A percentile compares a stretch with the other conserved stretches of the same genome.
These are phyloP conservation scores for Aspergillus kassunensis DNA, from an alignment of 495 filamentous ascomycete genomes.

Conservation along the genomic window DNA sequence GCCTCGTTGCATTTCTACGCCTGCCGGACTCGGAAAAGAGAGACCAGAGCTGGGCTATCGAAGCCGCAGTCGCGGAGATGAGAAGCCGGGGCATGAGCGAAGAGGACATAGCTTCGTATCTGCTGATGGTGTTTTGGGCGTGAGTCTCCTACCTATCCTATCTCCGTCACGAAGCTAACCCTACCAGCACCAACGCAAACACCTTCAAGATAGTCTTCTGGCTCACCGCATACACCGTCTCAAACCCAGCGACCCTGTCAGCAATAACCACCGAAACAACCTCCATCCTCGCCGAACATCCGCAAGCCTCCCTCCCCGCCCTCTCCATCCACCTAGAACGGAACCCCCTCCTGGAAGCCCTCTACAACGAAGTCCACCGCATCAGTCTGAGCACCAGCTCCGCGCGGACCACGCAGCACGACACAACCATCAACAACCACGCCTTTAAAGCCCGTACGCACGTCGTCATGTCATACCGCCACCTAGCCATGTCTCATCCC, in stretches of 20 bases:
- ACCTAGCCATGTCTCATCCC: conserved; percentile 6
- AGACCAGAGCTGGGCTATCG: background rate
- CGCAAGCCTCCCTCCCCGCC: background rate
- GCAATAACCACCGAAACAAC: background rate
- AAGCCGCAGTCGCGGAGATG: background rate
- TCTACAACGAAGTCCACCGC: conserved; percentile 4
- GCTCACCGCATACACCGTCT: background rate
- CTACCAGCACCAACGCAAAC: conserved; percentile 2
- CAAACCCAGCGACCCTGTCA: background rate
- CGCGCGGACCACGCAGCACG: background rate
- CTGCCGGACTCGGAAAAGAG: background rate
- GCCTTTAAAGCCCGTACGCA: background rate
- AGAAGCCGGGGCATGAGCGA: conserved; percentile 2
- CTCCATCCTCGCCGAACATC: background rate
- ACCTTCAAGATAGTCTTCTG: conserved; percentile 3
- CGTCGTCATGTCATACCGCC: background rate
- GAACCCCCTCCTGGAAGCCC: background rate
- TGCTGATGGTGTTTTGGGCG: conserved; percentile 3
- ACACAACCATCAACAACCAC: background rate
- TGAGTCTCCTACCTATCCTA: background rate
- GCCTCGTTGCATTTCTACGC: background rate
- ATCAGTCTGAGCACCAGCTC: background rate
- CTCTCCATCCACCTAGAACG: background rate
- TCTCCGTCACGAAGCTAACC: background rate
- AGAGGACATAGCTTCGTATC: conserved; percentile 1